Conservation (phyloP, 2,329 filamentous ascomycete species). For the Pseudomassariella vexata region DNA sequence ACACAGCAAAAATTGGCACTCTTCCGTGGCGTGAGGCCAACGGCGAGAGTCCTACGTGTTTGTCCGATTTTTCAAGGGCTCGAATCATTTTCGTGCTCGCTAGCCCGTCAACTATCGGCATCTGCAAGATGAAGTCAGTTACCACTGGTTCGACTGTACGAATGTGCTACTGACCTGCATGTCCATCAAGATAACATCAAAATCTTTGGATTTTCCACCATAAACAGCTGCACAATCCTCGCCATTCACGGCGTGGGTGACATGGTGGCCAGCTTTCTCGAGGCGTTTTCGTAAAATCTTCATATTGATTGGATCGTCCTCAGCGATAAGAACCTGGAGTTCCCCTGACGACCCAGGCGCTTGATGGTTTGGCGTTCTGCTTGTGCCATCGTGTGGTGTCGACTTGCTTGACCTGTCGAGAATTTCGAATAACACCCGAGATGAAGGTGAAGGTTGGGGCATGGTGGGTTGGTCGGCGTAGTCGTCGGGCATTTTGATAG, state of each 20-base stretch:
- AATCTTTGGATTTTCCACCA: conserved; percentile 53
- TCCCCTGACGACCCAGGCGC: conserved; percentile 14
- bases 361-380: too few species aligned
- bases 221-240: conserved; percentile 75
- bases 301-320: conserved; percentile 85
- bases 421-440: conserved; percentile 34
- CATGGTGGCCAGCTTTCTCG: conserved; percentile 68
- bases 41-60: conserved; percentile 46
- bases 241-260: conserved; percentile 72
- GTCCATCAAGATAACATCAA: conserved; percentile 85
- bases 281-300: conserved; percentile 74
- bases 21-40: conserved; percentile 56
- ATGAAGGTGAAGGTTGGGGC: conserved; percentile 24
- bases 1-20: conserved; percentile 81
- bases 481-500: conserved; percentile 44
- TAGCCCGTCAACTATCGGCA: conserved; percentile 86
- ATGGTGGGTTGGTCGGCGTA: conserved; percentile 26
- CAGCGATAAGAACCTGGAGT: conserved; percentile 69
- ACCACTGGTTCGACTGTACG: too few species aligned
- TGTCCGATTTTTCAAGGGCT: conserved; percentile 54
- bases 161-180: conserved; percentile 63
- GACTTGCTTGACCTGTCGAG: conserved; percentile 10
- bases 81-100: conserved; percentile 80
- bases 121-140: too few species aligned
- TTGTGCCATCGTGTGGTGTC: too few species aligned